These are phyloP conservation scores for Cunninghamia lanceolata DNA, from an alignment of 75 land plant genomes.

Conservation along the genomic window DNA sequence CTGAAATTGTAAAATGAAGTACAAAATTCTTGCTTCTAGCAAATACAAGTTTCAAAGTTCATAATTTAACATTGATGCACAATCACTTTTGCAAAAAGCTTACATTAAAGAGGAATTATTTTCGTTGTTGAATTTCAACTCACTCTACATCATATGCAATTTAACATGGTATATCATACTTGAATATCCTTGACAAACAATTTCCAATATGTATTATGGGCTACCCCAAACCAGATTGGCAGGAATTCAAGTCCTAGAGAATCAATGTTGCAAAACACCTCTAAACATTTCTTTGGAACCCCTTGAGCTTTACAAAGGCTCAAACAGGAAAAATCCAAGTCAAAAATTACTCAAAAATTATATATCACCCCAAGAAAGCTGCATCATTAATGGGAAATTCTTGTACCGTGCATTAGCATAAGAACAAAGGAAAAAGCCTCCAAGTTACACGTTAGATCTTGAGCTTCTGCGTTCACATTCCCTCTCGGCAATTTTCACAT, in stretches of 20 bases:
- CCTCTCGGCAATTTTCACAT: conserved; percentile 68
- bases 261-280: not conserved
- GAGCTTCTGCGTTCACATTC: conserved; percentile 63
- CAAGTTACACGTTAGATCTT: conserved; percentile 8
- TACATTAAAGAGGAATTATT: too few relatives aligned
- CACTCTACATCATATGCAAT: too few relatives aligned
- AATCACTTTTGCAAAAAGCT: not conserved
- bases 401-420: not conserved
- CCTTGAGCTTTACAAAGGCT: not conserved
- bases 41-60: not conserved
- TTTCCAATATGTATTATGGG: not conserved
- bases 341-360: not conserved
- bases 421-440: not conserved
- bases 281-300: not conserved
- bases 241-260: not conserved
- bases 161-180: not conserved
- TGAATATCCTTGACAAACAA: not conserved
- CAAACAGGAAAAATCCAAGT: not conserved
- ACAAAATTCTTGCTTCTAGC: not conserved
- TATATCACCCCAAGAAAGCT: not conserved
- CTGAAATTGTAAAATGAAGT: too few relatives aligned
- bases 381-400: too few relatives aligned
- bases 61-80: not conserved
- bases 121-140: too few relatives aligned
- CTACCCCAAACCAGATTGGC: not conserved